phyloP scores from a whole-genome alignment of 805 yeast genomes.

The Cyberlindnera samutprakarnensis region DNA sequence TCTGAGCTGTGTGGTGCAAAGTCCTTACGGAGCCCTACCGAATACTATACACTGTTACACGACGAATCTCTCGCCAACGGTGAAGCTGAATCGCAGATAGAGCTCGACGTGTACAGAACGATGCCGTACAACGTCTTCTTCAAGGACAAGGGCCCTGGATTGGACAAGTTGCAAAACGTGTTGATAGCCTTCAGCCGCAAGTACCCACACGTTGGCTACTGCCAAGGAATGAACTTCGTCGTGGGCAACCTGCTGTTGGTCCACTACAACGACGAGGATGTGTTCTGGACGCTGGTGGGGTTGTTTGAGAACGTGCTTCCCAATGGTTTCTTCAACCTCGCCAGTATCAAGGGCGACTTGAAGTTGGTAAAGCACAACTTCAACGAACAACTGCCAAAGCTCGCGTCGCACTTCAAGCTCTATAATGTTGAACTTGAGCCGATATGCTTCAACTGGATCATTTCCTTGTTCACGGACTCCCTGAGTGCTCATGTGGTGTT shows the following conservation, averaged over 20 bases:
- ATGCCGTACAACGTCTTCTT: constrained; percentile 48
- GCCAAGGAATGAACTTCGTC: constrained; percentile 58
- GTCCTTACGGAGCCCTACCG: constrained; percentile 36
- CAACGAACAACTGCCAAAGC: constrained; percentile 30
- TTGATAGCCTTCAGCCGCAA: constrained; percentile 42
- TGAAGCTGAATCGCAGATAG: constrained; percentile 40
- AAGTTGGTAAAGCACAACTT: constrained; percentile 29
- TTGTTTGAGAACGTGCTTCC: constrained; percentile 44
- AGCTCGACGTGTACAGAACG: constrained; percentile 47
- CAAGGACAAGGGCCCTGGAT: constrained; percentile 48
- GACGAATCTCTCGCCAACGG: constrained; percentile 14
- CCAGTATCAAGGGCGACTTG: constrained; percentile 34
- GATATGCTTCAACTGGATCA: constrained; percentile 50
- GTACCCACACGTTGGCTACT: constrained; percentile 43
- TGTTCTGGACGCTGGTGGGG: constrained; percentile 46
- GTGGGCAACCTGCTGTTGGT: constrained; percentile 42
- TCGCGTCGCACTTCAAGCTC: constrained; percentile 28
- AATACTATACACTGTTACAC: constrained; percentile 29
- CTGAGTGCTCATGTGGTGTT: constrained; percentile 45
- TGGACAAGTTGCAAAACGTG: constrained; percentile 36
- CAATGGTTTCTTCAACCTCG: constrained; percentile 29
- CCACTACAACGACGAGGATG: constrained; percentile 39
- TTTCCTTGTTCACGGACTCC: constrained; percentile 44
- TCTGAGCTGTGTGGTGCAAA: constrained; percentile 46
- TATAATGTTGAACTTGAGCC: constrained; percentile 39